Evolutionary conservation across 2,329 filamentous ascomycete species (phyloP).

Genomic region (Aspergillus brasiliensis): DNA sequence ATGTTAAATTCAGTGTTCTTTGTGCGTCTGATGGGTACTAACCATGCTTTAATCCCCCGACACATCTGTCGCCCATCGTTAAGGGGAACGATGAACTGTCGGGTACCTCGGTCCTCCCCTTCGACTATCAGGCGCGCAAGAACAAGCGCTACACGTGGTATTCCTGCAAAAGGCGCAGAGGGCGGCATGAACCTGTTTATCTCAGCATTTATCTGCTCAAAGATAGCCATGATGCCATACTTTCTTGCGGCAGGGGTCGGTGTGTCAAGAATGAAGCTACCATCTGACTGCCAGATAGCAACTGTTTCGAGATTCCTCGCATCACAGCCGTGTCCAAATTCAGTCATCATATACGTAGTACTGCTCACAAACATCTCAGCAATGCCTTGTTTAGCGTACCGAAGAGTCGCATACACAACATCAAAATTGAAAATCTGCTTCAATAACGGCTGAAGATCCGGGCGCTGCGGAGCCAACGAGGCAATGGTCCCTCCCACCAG

Average conservation of each 20-base stretch:
- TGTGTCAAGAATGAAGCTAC: slow-evolving; percentile 37
- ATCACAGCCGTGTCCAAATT: slow-evolving; percentile 44
- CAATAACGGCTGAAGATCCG: slow-evolving; percentile 20
- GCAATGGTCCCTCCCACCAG: slow-evolving; percentile 25
- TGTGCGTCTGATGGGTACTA: background rate
- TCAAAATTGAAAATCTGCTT: slow-evolving; percentile 22
- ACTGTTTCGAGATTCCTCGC: slow-evolving; percentile 42
- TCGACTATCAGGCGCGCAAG: slow-evolving; percentile 21
- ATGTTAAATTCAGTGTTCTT: background rate
- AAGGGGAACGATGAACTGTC: slow-evolving; percentile 21
- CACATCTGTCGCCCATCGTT: slow-evolving; percentile 21
- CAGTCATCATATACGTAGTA: slow-evolving; percentile 42
- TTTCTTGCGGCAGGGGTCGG: slow-evolving; percentile 36
- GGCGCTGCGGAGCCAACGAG: slow-evolving; percentile 11
- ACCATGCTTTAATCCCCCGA: slow-evolving; percentile 14
- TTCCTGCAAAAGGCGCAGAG: slow-evolving; percentile 13
- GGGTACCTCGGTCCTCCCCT: slow-evolving; percentile 21
- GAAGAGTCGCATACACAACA: slow-evolving; percentile 17
- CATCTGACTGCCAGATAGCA: slow-evolving; percentile 36
- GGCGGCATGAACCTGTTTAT: slow-evolving; percentile 22
- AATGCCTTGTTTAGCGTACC: background rate
- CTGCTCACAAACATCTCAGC: background rate
- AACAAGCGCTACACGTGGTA: slow-evolving; percentile 20
- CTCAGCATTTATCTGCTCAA: background rate
- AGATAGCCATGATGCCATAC: slow-evolving; percentile 22